Evolutionary conservation across 176 grass and related monocot species (phyloP).

Genomic region (Cocos nucifera): DNA sequence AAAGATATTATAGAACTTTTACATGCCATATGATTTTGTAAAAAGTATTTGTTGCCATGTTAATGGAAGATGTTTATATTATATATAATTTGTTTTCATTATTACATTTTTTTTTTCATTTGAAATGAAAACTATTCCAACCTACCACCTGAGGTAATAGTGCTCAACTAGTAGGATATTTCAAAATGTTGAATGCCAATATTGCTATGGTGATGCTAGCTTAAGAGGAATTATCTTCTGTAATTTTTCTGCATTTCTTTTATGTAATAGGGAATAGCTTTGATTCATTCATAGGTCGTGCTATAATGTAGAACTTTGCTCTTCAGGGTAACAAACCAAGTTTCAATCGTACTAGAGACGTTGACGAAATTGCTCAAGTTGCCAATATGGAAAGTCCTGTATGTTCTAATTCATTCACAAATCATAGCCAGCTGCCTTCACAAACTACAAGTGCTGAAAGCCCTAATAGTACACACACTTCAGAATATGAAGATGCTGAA

Average conservation of each 20-base stretch:
- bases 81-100: too few relatives aligned
- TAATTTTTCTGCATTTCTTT: background rate
- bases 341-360: conserved; percentile 63
- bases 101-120: too few relatives aligned
- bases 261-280: background rate
- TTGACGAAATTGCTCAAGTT: conserved; percentile 50
- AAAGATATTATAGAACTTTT: too few relatives aligned
- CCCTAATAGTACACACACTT: conserved; percentile 84
- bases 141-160: too few relatives aligned
- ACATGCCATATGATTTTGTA: too few relatives aligned
- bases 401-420: conserved; percentile 82
- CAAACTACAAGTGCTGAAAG: conserved; percentile 81
- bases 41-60: too few relatives aligned
- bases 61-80: too few relatives aligned
- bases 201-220: too few relatives aligned
- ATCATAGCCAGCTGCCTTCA: conserved; percentile 71
- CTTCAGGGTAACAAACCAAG: conserved; percentile 76
- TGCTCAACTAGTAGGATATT: too few relatives aligned
- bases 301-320: background rate
- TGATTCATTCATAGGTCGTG: background rate
- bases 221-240: too few relatives aligned
- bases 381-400: conserved; percentile 54
- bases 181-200: too few relatives aligned
- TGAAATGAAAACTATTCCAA: too few relatives aligned
- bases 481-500: conserved; percentile 98